Evolutionary conservation across 805 yeast species (phyloP), one percentile per base, ranked within the genome.

Genomic region (Clavispora vitiphila): DNA sequence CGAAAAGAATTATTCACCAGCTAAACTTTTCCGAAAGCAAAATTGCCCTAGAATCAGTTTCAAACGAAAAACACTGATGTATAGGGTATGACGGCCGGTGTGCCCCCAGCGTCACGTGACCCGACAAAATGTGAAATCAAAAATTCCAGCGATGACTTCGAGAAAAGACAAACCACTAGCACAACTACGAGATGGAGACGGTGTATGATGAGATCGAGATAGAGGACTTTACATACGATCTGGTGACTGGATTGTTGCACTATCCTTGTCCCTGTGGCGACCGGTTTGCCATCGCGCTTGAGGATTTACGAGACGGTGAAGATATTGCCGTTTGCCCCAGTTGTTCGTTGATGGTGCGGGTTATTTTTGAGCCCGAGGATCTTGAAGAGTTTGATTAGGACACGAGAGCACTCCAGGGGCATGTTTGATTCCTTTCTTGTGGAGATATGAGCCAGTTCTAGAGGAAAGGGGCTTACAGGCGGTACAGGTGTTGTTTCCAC

Each of bases 251-350:
- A 61, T 64, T 87, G 20, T 87, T 90, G 65, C 84, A 88, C 38
- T 91, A 90, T 56, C 99, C 99, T 4, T 93, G 99, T 71, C 99
- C 99, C 1, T 93, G 99, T 64, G 99, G 99, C 8, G 99, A 93
- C 62, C 74, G 81, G 56, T 93, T 93, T 64, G 95, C 91, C 57
- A 86, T 93, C 21, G 71, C 78, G 23, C 71, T 89, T 38, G 93
- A 84, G 53, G 99, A 93, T 58, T 71, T 93, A 61, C 70, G 72
- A 47, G 96, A 89, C 53, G 99, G 97, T 8, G 95, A 87, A 54
- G 89, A 88, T 46, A 80, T 88, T 23, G 99, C 99, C 0, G 95
- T 91, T 14, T 93, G 99, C 63, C 99, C 99, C 22, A 83, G 95
- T 42, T 93, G 99, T 65, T 86, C 96, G 16, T 69, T 93, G 40